Base-by-base conservation (phyloP, 305 asterid species). In the Fraxinus albicans region DNA sequence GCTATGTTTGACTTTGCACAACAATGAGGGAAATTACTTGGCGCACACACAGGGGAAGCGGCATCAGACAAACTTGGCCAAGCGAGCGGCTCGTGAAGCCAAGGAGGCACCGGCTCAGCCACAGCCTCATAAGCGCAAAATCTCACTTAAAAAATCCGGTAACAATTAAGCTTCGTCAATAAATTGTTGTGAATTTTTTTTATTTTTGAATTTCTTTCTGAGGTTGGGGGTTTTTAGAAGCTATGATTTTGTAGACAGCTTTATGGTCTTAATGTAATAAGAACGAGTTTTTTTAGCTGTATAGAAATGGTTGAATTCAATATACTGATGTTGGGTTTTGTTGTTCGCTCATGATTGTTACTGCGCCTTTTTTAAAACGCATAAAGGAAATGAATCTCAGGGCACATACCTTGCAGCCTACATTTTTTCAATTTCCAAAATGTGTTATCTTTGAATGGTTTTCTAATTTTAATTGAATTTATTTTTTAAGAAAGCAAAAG, bases 11-110 rank as follows among this genome's bases (percentile, higher is more conserved):
- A 94, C 99, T 9, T 83, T 94, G 87, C 99, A 96, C 90, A 96
- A 96, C 87, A 96, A 96, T 73, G 99, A 94, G 92, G 99, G 99
- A 34, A 96, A 96, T 81, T 96, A 94, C 90, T 90, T 96, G 91
- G 98, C 98, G 6, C 99, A 93, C 69, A 96, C 99, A 4, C 99
- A 94, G 87, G 99, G 99, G 84, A 96, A 96, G 88, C 94, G 98
- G 63, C 98, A 96, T 80, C 98, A 96, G 91, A 96, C 98, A 79
- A 96, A 96, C 89, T 90, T 96, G 92, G 99, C 99, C 13, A 96
- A 93, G 90, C 85, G 98, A 90, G 98, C 98, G 15, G 97, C 98
- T 70, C 97, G 98, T n/a, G 99, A 96, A 86, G 98, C 99, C 40
- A 96, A 93, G 88, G 98, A 94, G 69, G 95, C 98, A 9, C 98